These are phyloP conservation scores for Daldinia bambusicola DNA, from an alignment of 495 filamentous ascomycete species.

Conservation along the genomic window DNA sequence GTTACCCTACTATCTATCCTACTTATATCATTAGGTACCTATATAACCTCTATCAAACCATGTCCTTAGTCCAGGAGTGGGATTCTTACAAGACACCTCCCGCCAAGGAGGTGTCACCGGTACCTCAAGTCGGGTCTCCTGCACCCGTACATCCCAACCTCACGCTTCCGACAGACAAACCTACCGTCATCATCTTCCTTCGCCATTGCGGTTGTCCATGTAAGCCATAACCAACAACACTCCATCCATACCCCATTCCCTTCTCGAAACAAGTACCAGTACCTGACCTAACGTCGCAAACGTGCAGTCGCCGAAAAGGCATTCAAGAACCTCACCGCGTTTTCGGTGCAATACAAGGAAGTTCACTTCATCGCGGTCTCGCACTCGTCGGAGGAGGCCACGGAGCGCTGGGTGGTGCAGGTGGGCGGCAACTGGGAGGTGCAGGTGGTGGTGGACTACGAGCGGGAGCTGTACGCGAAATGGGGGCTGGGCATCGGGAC, in stretches of 20 bases:
- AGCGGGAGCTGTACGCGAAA: slow-evolving; percentile 59
- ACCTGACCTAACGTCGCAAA: not conserved
- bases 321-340: slow-evolving; percentile 57
- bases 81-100: slow-evolving; percentile 50
- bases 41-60: not conserved
- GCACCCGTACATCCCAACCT: slow-evolving; percentile 61
- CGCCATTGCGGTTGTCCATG: slow-evolving; percentile 72
- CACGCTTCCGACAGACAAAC: slow-evolving; percentile 57
- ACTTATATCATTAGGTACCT: no score
- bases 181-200: slow-evolving; percentile 66
- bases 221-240: slow-evolving; percentile 39
- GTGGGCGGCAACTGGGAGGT: slow-evolving; percentile 65
- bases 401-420: slow-evolving; percentile 63
- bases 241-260: not conserved
- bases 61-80: slow-evolving; percentile 39
- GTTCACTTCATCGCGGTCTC: slow-evolving; percentile 68
- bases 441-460: slow-evolving; percentile 63
- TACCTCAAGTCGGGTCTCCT: slow-evolving; percentile 56
- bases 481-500: slow-evolving; percentile 66
- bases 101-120: slow-evolving; percentile 47
- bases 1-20: no score
- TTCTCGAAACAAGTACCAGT: not conserved
- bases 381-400: slow-evolving; percentile 61
- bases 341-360: slow-evolving; percentile 58
- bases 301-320: slow-evolving; percentile 67